Percentiles rank a stretch among this genome's conserved stretches.
Evolutionary conservation across 371 early-diverging fungal genomes (phyloP).

Genomic region (Circinella minor): DNA sequence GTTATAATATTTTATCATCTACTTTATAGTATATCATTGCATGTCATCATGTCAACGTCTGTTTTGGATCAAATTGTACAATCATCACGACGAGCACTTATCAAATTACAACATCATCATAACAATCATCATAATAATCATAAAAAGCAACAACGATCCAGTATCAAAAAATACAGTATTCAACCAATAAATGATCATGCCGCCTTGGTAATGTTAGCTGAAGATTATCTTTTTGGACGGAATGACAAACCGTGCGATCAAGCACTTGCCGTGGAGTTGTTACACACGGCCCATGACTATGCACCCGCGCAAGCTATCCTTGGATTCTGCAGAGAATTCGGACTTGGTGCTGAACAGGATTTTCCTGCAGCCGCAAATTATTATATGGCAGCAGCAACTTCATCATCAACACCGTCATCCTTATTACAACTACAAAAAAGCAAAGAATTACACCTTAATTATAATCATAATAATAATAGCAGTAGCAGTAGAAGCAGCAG

Average conservation of each 20-base stretch:
- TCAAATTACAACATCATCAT: conserved; percentile 5
- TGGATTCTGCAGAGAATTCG: conserved; percentile 78
- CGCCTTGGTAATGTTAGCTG: conserved; percentile 38
- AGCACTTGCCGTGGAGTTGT: conserved; percentile 42
- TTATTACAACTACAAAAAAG: too few species aligned
- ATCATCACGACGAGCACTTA: conserved; percentile 19
- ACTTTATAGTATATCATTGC: background rate
- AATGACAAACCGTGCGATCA: conserved; percentile 41
- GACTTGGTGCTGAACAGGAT: conserved; percentile 61
- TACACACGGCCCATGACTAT: conserved; percentile 41
- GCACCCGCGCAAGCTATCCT: conserved; percentile 56
- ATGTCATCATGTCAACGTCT: background rate
- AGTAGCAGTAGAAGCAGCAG: background rate
- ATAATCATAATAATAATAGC: background rate
- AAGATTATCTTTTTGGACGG: conserved; percentile 54
- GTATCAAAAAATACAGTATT: conserved; percentile 1
- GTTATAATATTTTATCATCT: too few species aligned
- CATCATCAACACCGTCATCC: background rate
- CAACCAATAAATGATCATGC: background rate
- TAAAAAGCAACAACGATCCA: background rate
- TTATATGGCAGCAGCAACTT: conserved; percentile 50
- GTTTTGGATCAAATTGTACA: conserved; percentile 23
- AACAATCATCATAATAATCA: background rate
- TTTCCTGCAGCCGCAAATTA: conserved; percentile 54
- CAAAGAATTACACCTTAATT: too few species aligned